Conservation (phyloP, 345 rosid genomes). For the Salix dunnii region DNA sequence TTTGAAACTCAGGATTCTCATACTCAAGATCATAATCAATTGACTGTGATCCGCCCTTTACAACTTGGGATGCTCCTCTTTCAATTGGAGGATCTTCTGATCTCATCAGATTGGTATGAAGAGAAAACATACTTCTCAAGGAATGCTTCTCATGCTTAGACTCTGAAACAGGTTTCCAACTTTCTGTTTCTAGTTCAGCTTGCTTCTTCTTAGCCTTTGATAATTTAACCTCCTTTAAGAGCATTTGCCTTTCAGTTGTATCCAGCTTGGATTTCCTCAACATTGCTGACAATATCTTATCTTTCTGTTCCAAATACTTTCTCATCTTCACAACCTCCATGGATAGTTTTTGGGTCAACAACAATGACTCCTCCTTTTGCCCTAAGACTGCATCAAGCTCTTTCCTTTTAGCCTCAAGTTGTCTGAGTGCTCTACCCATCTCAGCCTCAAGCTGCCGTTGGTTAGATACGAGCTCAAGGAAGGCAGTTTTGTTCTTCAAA, state of each 20-base stretch:
- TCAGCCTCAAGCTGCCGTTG: constrained; percentile 92
- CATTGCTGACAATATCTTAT: constrained; percentile 68
- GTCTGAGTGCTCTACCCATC: constrained; percentile 63
- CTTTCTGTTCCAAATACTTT: constrained; percentile 79
- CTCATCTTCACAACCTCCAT: constrained; percentile 54
- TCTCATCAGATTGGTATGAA: constrained; percentile 41
- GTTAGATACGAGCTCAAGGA: constrained; percentile 85
- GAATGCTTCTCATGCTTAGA: constrained; percentile 65
- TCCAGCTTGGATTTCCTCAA: constrained; percentile 75
- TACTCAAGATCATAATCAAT: constrained; percentile 31
- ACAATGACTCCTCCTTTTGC: constrained; percentile 55
- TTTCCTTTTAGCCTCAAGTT: constrained; percentile 53
- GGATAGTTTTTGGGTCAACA: constrained; percentile 52
- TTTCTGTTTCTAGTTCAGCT: constrained; percentile 67
- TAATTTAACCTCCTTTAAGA: constrained; percentile 57
- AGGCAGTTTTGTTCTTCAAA: constrained; percentile 84
- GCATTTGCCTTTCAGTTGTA: constrained; percentile 60
- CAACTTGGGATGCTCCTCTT: constrained; percentile 34
- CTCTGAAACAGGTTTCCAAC: constrained; percentile 50
- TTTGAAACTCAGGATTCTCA: constrained; percentile 35
- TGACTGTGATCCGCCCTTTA: constrained; percentile 33
- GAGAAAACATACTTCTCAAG: constrained; percentile 62
- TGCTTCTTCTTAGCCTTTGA: constrained; percentile 62
- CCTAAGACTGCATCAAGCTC: constrained; percentile 50
- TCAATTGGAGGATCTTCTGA: constrained; percentile 32